phyloP scores from a whole-genome alignment of 148 eudicot genomes.

The Polygonum maritimum region DNA sequence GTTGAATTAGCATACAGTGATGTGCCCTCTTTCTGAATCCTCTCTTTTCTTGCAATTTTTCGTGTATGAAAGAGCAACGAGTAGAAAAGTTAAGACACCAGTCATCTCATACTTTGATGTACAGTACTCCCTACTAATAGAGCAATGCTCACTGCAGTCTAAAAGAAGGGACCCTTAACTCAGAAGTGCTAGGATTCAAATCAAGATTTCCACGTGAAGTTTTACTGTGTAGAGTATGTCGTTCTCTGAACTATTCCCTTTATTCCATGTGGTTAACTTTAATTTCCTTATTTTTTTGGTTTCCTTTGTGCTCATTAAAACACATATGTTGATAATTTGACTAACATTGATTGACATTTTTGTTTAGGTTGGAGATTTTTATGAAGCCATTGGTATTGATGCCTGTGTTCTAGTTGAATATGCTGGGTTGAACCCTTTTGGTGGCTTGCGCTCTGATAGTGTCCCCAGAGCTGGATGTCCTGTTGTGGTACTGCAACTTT shows the following conservation, averaged over 20 bases:
- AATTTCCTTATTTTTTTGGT: not conserved
- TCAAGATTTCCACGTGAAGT: constrained; percentile 95
- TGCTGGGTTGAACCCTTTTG: constrained; percentile 95
- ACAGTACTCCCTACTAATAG: too few relatives aligned
- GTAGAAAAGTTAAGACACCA: not conserved
- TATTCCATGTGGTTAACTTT: constrained; percentile 4
- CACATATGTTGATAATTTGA: not conserved
- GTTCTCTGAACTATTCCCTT: constrained; percentile 3
- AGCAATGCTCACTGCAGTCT: constrained; percentile 37
- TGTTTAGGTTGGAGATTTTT: constrained; percentile 85
- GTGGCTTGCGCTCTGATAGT: constrained; percentile 92
- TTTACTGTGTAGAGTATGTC: constrained; percentile 83
- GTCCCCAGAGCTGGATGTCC: constrained; percentile 98
- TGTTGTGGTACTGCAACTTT: constrained; percentile 54
- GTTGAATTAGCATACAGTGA: not conserved
- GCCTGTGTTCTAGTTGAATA: constrained; percentile 96
- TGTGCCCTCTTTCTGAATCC: not conserved
- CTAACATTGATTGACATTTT: not conserved
- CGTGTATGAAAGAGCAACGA: not conserved
- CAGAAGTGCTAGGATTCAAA: constrained; percentile 91
- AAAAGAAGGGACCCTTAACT: constrained; percentile 92
- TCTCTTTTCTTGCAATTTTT: not conserved
- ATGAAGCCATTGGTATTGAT: constrained; percentile 92
- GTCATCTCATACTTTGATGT: not conserved
- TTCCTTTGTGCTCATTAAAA: constrained; percentile 1